Conservation (phyloP, 2,329 filamentous ascomycete genomes). For the Botrytis paeoniae region DNA sequence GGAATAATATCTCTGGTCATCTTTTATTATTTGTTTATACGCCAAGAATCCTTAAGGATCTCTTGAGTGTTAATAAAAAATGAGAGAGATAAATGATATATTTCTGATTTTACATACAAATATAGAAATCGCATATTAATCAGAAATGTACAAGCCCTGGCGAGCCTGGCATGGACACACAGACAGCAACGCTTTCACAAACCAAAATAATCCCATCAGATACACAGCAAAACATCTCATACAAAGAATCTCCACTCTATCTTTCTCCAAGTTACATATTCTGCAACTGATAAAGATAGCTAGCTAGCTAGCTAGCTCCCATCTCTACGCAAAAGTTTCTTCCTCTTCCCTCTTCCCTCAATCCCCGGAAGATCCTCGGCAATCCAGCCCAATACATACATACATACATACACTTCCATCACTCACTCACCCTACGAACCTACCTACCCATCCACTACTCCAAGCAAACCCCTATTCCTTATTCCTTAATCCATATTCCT, state of each 20-base stretch:
- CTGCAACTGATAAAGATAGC: not conserved
- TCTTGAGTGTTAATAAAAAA: too few relatives aligned
- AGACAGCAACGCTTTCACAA: not conserved
- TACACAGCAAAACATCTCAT: not conserved
- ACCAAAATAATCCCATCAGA: not conserved
- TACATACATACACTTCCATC: too few relatives aligned
- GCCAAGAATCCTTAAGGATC: too few relatives aligned
- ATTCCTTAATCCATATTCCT: not conserved
- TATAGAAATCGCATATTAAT: too few relatives aligned
- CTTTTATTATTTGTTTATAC: too few relatives aligned
- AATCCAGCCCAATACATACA: not conserved
- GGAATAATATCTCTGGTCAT: not conserved
- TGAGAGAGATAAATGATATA: not conserved
- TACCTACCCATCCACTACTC: not conserved
- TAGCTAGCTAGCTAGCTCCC: too few relatives aligned
- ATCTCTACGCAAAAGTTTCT: too few relatives aligned
- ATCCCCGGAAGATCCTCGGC: not conserved
- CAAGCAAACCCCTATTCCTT: not conserved
- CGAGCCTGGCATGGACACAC: too few relatives aligned
- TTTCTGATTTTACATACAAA: too few relatives aligned
- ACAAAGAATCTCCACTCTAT: not conserved
- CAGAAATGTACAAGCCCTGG: too few relatives aligned
- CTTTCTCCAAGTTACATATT: not conserved
- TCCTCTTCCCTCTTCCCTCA: too few relatives aligned
- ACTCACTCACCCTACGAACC: too few relatives aligned